A percentile compares a stretch with the other conserved stretches of the same genome.
These are phyloP conservation scores for Capsicum chinense DNA, from an alignment of 257 asterid genomes.

Conservation along the genomic window DNA sequence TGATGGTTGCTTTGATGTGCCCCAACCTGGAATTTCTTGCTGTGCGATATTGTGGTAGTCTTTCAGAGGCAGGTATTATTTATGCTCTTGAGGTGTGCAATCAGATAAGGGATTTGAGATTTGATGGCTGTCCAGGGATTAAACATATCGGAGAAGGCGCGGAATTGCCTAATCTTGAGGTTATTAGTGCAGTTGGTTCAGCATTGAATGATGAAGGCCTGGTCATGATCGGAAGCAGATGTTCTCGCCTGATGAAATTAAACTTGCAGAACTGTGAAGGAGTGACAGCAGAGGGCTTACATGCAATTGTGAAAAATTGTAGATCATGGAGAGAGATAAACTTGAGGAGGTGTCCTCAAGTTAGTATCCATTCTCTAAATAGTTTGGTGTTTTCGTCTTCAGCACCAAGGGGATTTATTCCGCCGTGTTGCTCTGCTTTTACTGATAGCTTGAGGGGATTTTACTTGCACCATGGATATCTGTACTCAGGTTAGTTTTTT, in stretches of 20 bases:
- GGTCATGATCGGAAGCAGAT: conserved; percentile 31
- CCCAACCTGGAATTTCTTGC: conserved; percentile 30
- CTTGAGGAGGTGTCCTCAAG: conserved; percentile 26
- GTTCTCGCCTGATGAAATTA: conserved; percentile 29
- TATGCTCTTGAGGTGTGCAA: conserved; percentile 30
- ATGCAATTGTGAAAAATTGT: conserved; percentile 25
- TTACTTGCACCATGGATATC: conserved; percentile 35
- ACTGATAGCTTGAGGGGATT: conserved; percentile 30
- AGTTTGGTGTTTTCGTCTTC: conserved; percentile 31
- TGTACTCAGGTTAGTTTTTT: conserved; percentile 11
- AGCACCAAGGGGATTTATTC: conserved; percentile 31
- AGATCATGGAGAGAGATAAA: conserved; percentile 32
- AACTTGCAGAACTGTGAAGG: conserved; percentile 24
- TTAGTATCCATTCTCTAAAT: conserved; percentile 19
- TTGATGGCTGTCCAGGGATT: conserved; percentile 1
- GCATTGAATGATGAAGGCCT: conserved; percentile 30
- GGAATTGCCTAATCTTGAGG: conserved; percentile 33
- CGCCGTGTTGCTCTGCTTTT: conserved; percentile 24
- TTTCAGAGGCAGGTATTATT: conserved; percentile 30
- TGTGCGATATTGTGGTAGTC: conserved; percentile 15
- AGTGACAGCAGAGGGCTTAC: conserved; percentile 29
- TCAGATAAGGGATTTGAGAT: conserved; percentile 27
- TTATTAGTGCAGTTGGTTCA: conserved; percentile 28
- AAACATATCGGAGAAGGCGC: conserved; percentile 20
- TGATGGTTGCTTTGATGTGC: conserved; percentile 25